A percentile compares a stretch with the other conserved stretches of the same genome.
These are phyloP conservation scores for Chlorella variabilis DNA, from an alignment of 163 green algal genomes.

Conservation along the genomic window DNA sequence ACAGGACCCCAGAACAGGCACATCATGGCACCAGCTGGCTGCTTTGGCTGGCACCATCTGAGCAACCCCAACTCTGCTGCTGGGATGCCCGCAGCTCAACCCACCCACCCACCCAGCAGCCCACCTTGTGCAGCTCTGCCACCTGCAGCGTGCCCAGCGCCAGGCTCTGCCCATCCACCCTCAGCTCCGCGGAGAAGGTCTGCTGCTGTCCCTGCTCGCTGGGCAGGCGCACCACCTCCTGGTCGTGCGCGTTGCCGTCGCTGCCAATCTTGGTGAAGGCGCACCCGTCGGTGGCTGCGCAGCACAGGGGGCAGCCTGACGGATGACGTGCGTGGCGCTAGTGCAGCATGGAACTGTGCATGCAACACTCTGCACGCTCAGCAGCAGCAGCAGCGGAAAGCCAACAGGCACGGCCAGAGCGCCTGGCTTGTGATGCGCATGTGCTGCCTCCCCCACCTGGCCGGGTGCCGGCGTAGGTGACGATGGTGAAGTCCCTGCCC, in stretches of 20 bases:
- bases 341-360: neutral
- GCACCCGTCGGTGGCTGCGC: constrained; percentile 32
- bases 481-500: constrained; percentile 4
- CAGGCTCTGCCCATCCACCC: constrained; percentile 40
- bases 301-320: constrained; percentile 2
- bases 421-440: too few species aligned
- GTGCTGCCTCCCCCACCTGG: constrained; percentile 8
- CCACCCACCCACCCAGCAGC: neutral
- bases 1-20: too few species aligned
- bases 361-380: neutral
- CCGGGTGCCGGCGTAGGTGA: constrained; percentile 19
- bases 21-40: too few species aligned
- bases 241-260: constrained; percentile 49
- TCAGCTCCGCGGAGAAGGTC: constrained; percentile 48
- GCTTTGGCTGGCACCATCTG: too few species aligned
- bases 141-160: constrained; percentile 50
- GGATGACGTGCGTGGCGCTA: neutral
- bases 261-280: constrained; percentile 35
- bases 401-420: too few species aligned
- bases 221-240: constrained; percentile 48
- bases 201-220: constrained; percentile 21
- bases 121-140: constrained; percentile 55
- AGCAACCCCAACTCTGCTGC: too few species aligned
- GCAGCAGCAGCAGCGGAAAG: neutral
- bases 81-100: too few species aligned